Evolutionary conservation across 1,139 yeast species (phyloP), one percentile per base, ranked within the genome.

Genomic region (Pichia sp.): DNA sequence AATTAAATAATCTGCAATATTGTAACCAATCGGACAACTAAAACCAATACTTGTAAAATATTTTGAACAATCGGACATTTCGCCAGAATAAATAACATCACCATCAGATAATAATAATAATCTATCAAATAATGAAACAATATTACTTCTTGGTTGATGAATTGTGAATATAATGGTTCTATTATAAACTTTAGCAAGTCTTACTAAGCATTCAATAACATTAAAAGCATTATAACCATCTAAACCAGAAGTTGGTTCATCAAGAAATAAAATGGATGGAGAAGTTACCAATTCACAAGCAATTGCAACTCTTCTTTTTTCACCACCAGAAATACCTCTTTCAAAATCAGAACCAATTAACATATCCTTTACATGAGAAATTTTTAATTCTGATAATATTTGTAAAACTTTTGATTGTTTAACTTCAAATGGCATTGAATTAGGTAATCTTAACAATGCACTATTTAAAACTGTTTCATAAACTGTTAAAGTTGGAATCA

Each of bases 71-170:
- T 74, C 72, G 22, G 73, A 67, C 76, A 80, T 78, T 18, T 80
- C 85, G 14, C 98, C 98, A 0, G 96, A 85, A 58, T 84, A 91
- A 1, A 89, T 81, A 59, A 87, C 66, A 52, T 80, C 80, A 46
- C 98, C 98, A 49, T 82, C 82, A 31, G 96, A 85, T 41, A 91
- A 69, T 38, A 91, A 66, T 2, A 91, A 62, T 41, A 91, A 70
- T 51, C 82, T 81, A 59, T 89, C 96, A 63, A 91, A 91, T 42
- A 87, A 65, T 0, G 96, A 79, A 23, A 91, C 96, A 58, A 91
- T 89, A 55, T 91, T 91, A 47, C 96, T 86, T 58, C 98, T 75
- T n/a, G 98, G 98, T 59, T 91, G 98, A 64, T 91, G 98, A 50
- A 91, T 91, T 0, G 98, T 87, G 58, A 91, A 82, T 1, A 91